Base-by-base conservation (phyloP, 2,329 filamentous ascomycete species). In the Dissoconium aciculare region DNA sequence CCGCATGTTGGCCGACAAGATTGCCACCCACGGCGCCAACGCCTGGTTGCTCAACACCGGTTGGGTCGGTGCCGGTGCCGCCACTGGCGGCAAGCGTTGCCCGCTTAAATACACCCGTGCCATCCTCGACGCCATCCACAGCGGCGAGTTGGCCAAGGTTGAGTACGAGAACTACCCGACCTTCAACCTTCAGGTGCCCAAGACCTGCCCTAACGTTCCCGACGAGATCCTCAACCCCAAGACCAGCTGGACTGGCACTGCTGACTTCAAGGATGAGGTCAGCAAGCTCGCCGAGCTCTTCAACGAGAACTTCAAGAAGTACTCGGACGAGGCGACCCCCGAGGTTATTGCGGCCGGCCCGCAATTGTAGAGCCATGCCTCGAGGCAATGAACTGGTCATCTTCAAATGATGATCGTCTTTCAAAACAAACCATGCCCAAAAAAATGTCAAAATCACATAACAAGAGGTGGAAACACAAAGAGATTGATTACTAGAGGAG, bases 41-140 rank as follows among this genome's bases (percentile, higher is more conserved):
- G 89, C 87, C 50, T 98, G 89, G 89, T 71, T 98, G 46, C 78
- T 98, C 60, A 94, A 94, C 78, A 94, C 85, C 50, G 85, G 85
- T 49, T 94, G 85, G 85, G 84, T 91, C 55, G 85, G 85, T 54
- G 85, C 85, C 50, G 82, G 83, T 53, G 81, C 79, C 52, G 74
- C 78, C 50, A 89, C 46, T 10, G 87, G 85, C 44, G 85, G 85
- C 59, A 92, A 92, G 74, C 80, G 87, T 48, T 95, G 87, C 73
- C 87, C 87, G 24, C 72, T 95, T 58, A 94, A 94, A 67, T 98
- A 95, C 69, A 98, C 89, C 23, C 85, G 89, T 51, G 87, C 89
- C 51, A 95, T 98, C 57, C 76, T 98, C 49, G 87, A 98, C 59
- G 80, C 87, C 55, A 94, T 98, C 64, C 89, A 98, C 77, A 85